Conservation (phyloP, 208 protist genomes). For the Wallacemonas sp. region DNA sequence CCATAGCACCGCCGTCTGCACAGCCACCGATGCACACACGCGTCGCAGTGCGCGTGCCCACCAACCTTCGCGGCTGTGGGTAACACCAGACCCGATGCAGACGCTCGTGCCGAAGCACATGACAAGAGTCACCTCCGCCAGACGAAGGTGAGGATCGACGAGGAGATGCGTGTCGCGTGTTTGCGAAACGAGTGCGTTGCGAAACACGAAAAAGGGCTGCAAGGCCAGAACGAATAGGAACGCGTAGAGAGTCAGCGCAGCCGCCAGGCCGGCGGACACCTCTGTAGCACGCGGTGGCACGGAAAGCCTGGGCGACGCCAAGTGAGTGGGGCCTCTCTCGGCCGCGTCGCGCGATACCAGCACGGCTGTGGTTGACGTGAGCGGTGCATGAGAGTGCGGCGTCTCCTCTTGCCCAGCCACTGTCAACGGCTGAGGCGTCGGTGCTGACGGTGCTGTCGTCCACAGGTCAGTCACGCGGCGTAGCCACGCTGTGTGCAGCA, state of each 20-base stretch:
- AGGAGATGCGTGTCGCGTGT: conserved; percentile 15
- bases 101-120: conserved; percentile 2
- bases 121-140: conserved; percentile 15
- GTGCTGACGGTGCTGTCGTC: no score
- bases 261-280: neutral
- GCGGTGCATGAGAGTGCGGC: no score
- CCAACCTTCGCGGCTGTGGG: no score
- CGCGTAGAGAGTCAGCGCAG: conserved; percentile 23
- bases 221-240: conserved; percentile 24
- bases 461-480: neutral
- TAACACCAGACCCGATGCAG: no score
- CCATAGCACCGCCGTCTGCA: no score
- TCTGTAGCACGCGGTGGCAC: neutral
- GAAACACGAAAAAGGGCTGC: conserved; percentile 39
- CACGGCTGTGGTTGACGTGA: no score
- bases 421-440: no score
- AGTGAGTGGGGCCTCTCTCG: neutral
- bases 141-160: conserved; percentile 1
- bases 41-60: no score
- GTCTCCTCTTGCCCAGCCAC: no score
- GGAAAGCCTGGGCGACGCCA: neutral
- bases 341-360: neutral
- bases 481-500: neutral
- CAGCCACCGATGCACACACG: no score
- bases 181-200: conserved; percentile 26